Base-by-base conservation (phyloP, 306 rosid genomes). In the Alnus glutinosa region DNA sequence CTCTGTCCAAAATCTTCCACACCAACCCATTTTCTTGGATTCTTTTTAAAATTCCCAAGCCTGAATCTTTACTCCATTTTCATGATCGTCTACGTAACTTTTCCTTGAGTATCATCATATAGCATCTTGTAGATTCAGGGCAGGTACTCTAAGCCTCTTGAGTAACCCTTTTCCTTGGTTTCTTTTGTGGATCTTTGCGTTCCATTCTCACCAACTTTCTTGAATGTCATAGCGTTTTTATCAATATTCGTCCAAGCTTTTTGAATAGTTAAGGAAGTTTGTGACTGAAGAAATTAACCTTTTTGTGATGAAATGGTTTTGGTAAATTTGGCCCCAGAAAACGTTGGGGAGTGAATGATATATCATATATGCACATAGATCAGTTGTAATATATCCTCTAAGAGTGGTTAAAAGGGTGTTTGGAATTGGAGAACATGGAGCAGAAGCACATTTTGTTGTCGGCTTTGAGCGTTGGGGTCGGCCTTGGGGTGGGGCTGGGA, bases 391-490 rank as follows among this genome's bases (percentile, higher is more conserved):
- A 58, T 59, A 28, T 23, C 37, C 37, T 23, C 11, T 23, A 28
- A 59, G 37, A 59, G 66, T 1, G 66, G 39, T 28, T 28, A n/a
- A 42, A 68, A 44, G 32, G 13, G 16, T n/a, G 9, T 19, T 44
- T 14, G 47, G 75, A n/a, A 18, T 42, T 73, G 63, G 72, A 73
- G 57, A 32, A 32, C 55, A 95, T 92, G 98, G 98, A 95, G 82
- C 97, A 95, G 93, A 95, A 92, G 83, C 94, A 90, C 81, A 90
- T 92, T 87, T 70, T 95, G 77, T 77, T 92, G 84, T 95, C 98
- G 69, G 98, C 98, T 85, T 83, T 95, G 93, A 86, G 98, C 72
- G 98, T 91, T 58, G 98, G 98, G 77, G 95, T 92, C 77, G 98
- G 98, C 48, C 89, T 94, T 23, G 98, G 98, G 73, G 96, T 93